phyloP scores from a whole-genome alignment of 176 grass and related monocot species.

The Juncus effusus region DNA sequence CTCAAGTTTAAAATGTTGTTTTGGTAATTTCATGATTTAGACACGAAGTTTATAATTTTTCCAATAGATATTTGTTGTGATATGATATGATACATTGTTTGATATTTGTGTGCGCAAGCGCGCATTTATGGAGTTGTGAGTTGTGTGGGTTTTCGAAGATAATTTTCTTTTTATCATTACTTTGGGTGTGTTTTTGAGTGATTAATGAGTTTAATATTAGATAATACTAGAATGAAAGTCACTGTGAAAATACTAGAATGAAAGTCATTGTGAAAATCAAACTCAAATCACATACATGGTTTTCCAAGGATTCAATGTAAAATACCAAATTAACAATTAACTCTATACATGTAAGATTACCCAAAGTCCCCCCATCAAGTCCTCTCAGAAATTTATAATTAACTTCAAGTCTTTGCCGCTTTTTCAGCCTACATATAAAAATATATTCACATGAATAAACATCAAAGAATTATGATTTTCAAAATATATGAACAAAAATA shows the following conservation, averaged over 20 bases:
- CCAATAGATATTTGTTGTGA: constrained; percentile 13
- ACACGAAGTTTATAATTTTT: neutral
- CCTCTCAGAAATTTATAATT: neutral
- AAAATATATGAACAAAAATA: neutral
- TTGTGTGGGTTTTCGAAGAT: neutral
- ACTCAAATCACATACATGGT: neutral
- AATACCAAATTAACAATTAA: neutral
- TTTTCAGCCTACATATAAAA: constrained; percentile 44
- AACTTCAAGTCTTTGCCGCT: constrained; percentile 38
- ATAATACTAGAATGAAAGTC: neutral
- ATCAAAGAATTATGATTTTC: neutral
- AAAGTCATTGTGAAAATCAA: constrained; percentile 9
- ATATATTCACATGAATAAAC: constrained; percentile 4
- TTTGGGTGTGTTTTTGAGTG: neutral
- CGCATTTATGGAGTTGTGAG: constrained; percentile 1
- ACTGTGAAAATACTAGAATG: neutral
- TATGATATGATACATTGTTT: neutral
- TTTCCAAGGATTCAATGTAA: neutral
- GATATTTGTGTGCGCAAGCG: neutral
- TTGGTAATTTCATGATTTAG: neutral
- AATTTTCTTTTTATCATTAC: constrained; percentile 5
- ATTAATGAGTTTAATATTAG: neutral
- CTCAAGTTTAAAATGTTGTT: constrained; percentile 31
- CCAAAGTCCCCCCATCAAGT: neutral
- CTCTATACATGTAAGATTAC: constrained; percentile 9